Evolutionary conservation across 139 green algal species (phyloP), one percentile per base, ranked within the genome.

Genomic region (Trebouxia sp.): DNA sequence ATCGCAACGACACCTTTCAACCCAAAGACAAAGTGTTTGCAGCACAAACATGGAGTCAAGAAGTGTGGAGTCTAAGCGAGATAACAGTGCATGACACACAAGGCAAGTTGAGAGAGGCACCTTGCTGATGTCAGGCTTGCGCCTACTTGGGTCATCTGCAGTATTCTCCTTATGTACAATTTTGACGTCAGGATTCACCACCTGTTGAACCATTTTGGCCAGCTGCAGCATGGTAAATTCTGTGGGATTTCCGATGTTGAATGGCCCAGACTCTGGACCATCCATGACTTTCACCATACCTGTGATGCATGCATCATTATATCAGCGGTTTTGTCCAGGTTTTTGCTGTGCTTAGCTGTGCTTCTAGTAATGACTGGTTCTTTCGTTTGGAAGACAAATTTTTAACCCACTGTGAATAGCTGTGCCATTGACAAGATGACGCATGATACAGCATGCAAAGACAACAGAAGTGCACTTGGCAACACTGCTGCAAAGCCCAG

Each of bases 191-290:
- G 92, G 94, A 87, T 98, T 97, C 48, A 98, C 92, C 65, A 97
- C 90, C 83, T 97, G 86, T 84, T 90, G 86, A 37, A 98, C 94
- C 76, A 98, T 79, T 65, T 97, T 81, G 38, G 97, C 97, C 79
- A 99, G 92, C 90, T 99, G 94, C 56, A 98, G 85, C 94, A 99
- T 99, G 39, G 94, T 99, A 87, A 99, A 99, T 92, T 99, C 97
- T 0, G 90, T 92, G 37, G 97, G 97, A 87, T 99, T 99, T 79
- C 97, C 97, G 20, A 99, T 82, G 89, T 99, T 99, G 93, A 99
- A 97, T 28, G 97, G 97, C 3, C 97, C 97, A n/a, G 95, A 94
- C 77, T 98, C 83, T 12, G 94, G 87, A 22, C 94, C 92, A 65
- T 96, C 87, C 94, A 97, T 97, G 15, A 97, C 92, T 0, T 83